A percentile compares a stretch with the other conserved stretches of the same genome.
Conservation (phyloP, 176 grass and related monocot genomes). For the Musa beccarii region DNA sequence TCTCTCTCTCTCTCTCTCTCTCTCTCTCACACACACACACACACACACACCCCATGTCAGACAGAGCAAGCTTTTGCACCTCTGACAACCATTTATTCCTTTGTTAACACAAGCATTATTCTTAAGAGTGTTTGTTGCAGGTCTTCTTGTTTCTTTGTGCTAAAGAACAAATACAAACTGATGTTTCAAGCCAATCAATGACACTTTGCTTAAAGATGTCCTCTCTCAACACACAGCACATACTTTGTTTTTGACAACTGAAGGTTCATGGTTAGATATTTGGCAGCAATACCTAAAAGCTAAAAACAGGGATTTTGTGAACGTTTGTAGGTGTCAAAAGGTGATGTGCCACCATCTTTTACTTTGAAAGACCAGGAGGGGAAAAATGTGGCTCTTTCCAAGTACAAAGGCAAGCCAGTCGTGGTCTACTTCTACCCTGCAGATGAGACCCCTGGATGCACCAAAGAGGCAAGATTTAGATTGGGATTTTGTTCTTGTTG, state of each 20-base stretch:
- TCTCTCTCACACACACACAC: too few relatives aligned
- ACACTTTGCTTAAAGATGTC: too few relatives aligned
- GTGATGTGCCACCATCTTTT: conserved; percentile 55
- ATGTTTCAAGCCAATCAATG: too few relatives aligned
- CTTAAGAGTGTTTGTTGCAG: too few relatives aligned
- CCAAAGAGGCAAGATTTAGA: conserved; percentile 49
- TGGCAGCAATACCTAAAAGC: not conserved
- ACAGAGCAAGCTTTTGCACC: not conserved
- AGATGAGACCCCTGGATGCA: conserved; percentile 88
- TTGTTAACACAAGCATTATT: not conserved
- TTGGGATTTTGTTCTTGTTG: conserved; percentile 1
- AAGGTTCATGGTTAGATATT: not conserved
- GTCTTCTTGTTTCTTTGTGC: too few relatives aligned
- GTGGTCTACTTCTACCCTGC: conserved; percentile 96
- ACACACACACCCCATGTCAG: not conserved
- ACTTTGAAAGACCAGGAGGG: conserved; percentile 80
- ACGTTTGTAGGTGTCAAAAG: conserved; percentile 52
- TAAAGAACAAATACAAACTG: too few relatives aligned
- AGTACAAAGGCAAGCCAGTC: conserved; percentile 83
- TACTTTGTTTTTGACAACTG: not conserved
- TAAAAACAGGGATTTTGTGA: not conserved
- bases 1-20: too few relatives aligned
- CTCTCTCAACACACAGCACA: not conserved
- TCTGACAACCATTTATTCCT: not conserved
- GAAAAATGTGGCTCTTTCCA: conserved; percentile 62